Evolutionary conservation across 495 filamentous ascomycete species (phyloP).

Genomic region (Evansstolkia leycettana): DNA sequence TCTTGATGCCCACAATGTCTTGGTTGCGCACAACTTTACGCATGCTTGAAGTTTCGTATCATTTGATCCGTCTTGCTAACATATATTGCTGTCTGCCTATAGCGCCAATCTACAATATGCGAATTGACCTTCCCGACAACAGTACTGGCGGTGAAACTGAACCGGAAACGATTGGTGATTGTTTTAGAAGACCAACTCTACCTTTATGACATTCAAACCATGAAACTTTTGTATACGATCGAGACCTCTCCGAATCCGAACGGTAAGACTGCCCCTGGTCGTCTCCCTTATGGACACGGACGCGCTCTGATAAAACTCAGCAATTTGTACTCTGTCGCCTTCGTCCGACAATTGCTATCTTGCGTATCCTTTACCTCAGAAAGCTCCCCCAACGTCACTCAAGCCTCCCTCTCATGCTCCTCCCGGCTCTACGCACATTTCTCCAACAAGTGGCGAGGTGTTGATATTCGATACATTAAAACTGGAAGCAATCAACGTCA

Average conservation of each 20-base stretch:
- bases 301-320: conserved; percentile 23
- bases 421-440: conserved; percentile 55
- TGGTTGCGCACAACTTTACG: conserved; percentile 1
- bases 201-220: conserved; percentile 95
- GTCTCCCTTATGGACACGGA: background rate
- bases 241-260: conserved; percentile 86
- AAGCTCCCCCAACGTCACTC: conserved; percentile 49
- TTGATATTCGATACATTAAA: conserved; percentile 81
- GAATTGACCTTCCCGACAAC: conserved; percentile 95
- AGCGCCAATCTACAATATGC: conserved; percentile 94
- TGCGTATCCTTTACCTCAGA: conserved; percentile 83
- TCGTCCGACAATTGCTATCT: conserved; percentile 93
- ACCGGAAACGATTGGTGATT: conserved; percentile 86
- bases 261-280: conserved; percentile 33
- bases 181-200: conserved; percentile 93
- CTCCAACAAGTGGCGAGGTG: conserved; percentile 84
- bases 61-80: conserved; percentile 3
- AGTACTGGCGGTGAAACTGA: conserved; percentile 82
- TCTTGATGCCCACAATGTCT: too few relatives aligned
- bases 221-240: conserved; percentile 83
- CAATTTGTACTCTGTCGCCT: conserved; percentile 83
- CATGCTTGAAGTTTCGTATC: background rate
- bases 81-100: conserved; percentile 6
- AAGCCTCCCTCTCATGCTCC: conserved; percentile 73
- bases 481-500: conserved; percentile 81